Base-by-base conservation (phyloP, 192 early-diverging fungal species). In the Entomortierella lignicola region DNA sequence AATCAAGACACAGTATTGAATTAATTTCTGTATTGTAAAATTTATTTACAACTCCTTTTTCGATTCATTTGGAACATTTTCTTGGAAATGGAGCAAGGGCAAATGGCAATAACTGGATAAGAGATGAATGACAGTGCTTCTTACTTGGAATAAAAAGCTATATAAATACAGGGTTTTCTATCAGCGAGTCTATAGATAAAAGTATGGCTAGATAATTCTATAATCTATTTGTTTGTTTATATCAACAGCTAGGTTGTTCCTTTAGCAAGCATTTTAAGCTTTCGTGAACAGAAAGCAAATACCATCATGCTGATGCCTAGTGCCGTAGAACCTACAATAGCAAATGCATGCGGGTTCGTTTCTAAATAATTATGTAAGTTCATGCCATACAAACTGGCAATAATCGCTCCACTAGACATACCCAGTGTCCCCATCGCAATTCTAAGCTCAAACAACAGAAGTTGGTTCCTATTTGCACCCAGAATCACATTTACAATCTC, bases 371-470 rank as follows among this genome's bases (percentile, higher is more conserved):
- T 94, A 55, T 88, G 75, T 60, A 97, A 81, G 81, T 97, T 97
- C 96, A 97, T 97, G 27, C 96, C 96, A 66, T 96, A 94, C 11
- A 97, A 61, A 34, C 89, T 85, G 1, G 93, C 91, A 55, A 95
- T 69, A 32, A 96, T 83, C 11, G 92, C 91, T 23, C 94, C 93
- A 17, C 88, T 84, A 17, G 89, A 92, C 31, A 95, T 84, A 2
- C 91, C 91, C 18, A 94, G 83, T 6, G 93, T 96, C 8, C 91
- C 86, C 51, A 97, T 92, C 25, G 93, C 92, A 31, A 96, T 88
- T 43, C 88, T 77, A 60, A 95, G 89, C 77, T 98, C 96, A 71
- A 92, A 92, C 56, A 94, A 84, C 73, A 98, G 81, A 34, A 98
- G 88, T 37, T 89, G 84, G 80, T 98, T 98, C 23, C 96, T 91